phyloP scores from a whole-genome alignment of 305 asterid species.

The Andrographis paniculata region DNA sequence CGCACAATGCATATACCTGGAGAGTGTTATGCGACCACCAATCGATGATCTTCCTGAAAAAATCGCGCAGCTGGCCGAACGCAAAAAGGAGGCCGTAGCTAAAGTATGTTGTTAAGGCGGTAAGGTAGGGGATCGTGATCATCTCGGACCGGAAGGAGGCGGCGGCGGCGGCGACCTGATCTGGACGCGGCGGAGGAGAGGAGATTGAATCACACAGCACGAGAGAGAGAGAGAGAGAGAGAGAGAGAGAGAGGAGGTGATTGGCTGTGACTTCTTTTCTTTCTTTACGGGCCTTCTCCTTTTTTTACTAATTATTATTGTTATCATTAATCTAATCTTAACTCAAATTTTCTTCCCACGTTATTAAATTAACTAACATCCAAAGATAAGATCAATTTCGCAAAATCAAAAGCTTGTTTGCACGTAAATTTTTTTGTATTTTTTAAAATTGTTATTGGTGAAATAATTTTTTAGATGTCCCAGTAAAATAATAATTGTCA shows the following conservation, averaged over 20 bases:
- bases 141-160: slow-evolving; percentile 26
- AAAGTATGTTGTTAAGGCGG: slow-evolving; percentile 93
- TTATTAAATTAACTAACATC: no score
- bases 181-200: background rate
- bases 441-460: no score
- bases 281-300: no score
- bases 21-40: slow-evolving; percentile 72
- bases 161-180: slow-evolving; percentile 1
- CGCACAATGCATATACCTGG: slow-evolving; percentile 34
- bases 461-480: no score
- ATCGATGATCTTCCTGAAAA: slow-evolving; percentile 66
- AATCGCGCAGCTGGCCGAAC: slow-evolving; percentile 92
- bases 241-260: background rate
- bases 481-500: no score
- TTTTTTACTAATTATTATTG: no score
- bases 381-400: no score
- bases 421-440: no score
- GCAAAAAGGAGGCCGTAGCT: slow-evolving; percentile 97
- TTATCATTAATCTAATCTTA: no score
- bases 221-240: background rate
- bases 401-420: no score
- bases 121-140: slow-evolving; percentile 88
- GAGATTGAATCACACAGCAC: background rate
- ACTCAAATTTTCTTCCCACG: no score
- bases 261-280: background rate